Base-by-base conservation (phyloP, 2,329 filamentous ascomycete genomes). In the Scedosporium boydii region DNA sequence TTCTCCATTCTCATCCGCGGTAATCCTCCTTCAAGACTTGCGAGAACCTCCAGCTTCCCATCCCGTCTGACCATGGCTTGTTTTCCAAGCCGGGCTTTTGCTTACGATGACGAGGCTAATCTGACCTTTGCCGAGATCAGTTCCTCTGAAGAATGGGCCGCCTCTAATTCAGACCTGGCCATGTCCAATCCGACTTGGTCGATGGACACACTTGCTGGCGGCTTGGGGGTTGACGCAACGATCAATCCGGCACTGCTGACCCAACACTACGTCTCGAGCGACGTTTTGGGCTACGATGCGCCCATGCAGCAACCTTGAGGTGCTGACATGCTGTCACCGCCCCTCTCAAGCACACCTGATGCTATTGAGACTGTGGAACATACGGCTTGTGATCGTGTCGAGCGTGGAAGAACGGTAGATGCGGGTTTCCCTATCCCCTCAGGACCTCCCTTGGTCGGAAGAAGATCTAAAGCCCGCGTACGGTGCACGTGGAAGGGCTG, bases 91-190 rank as follows among this genome's bases (percentile, higher is more conserved):
- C 23, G 23, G 23, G 23, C 23, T 23, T 23, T 23, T 23, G 23
- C 23, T 23, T 2, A 57, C 53, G 53, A 57, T 12, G 53, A 27
- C 21, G 53, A 72, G 53, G 53, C 23, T 23, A 23, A 23, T 23
- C 23, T 23, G 23, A 23, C 53, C 53, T 27, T 10, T 57, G n/a
- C n/a, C 18, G 53, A 57, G 53, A 27, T n/a, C 53, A 57, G 53
- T 27, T 57, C 53, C 53, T 57, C 53, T 27, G 53, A 57, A 57
- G 53, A 29, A 26, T 29, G 26, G 18, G 14, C 6, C 53, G 21
- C 53, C 21, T 27, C 21, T 10, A 3, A 57, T 57, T 2, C 21
- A 27, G 53, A 57, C 53, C 53, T 27, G 53, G 2, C 9, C 18
- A 26, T 57, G 53, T 29, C 53, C 53, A 57, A 29, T 57, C 21